Percentiles rank a stretch among this genome's conserved stretches.
These are phyloP conservation scores for Podaxis rugospora DNA, from an alignment of 768 basidiomycete genomes.

Conservation along the genomic window DNA sequence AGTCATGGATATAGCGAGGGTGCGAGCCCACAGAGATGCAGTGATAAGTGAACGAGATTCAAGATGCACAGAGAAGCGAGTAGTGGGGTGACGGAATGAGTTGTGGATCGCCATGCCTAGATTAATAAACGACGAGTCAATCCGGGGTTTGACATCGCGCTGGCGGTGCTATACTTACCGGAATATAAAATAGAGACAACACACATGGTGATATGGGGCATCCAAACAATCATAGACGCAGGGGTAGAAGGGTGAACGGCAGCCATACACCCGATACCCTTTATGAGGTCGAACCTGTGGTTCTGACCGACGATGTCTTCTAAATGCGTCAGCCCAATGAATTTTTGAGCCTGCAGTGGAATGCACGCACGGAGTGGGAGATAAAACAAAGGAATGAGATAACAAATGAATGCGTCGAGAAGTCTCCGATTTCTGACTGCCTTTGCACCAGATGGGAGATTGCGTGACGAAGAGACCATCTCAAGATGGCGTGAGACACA, in stretches of 20 bases:
- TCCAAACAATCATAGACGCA: slow-evolving; percentile 38
- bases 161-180: slow-evolving; percentile 21
- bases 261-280: slow-evolving; percentile 52
- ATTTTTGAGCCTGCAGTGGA: background rate
- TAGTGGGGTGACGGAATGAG: slow-evolving; percentile 20
- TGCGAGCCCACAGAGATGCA: slow-evolving; percentile 49
- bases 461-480: slow-evolving; percentile 43
- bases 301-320: slow-evolving; percentile 56
- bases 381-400: slow-evolving; percentile 51
- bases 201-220: slow-evolving; percentile 42
- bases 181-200: slow-evolving; percentile 35
- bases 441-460: slow-evolving; percentile 25
- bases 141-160: background rate
- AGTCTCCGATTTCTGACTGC: slow-evolving; percentile 35
- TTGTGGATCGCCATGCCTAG: slow-evolving; percentile 33
- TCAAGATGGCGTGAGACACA: slow-evolving; percentile 55
- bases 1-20: slow-evolving; percentile 42
- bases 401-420: slow-evolving; percentile 45
- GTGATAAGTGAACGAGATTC: slow-evolving; percentile 39
- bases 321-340: background rate
- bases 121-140: background rate
- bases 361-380: slow-evolving; percentile 52
- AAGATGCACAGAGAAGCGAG: slow-evolving; percentile 27
- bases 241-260: slow-evolving; percentile 40
- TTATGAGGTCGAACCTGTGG: slow-evolving; percentile 57